A percentile compares a stretch with the other conserved stretches of the same genome.
phyloP scores from a whole-genome alignment of 495 filamentous ascomycete genomes.

The Penicillium canescens region DNA sequence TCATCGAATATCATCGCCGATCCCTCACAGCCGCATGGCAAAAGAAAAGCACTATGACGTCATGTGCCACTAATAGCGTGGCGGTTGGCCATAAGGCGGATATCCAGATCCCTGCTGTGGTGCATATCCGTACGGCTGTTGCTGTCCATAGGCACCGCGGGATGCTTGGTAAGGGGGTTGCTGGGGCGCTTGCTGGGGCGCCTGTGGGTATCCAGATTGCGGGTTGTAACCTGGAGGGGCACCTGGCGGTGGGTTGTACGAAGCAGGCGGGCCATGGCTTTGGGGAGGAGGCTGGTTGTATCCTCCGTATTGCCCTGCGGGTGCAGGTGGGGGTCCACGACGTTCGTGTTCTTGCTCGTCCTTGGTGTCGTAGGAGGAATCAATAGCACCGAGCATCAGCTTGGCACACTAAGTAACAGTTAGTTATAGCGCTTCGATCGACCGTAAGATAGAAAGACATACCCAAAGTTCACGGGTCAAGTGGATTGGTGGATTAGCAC shows the following conservation, averaged over 20 bases:
- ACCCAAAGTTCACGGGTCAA: conserved; percentile 69
- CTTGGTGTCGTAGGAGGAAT: conserved; percentile 64
- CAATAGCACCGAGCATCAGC: conserved; percentile 70
- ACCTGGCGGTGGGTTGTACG: conserved; percentile 3
- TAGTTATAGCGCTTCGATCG: not conserved
- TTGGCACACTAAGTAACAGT: conserved; percentile 54
- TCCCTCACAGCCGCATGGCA: not conserved
- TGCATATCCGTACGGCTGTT: conserved; percentile 20
- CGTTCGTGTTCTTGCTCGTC: conserved; percentile 52
- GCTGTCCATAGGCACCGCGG: conserved; percentile 25
- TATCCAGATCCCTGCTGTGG: conserved; percentile 15
- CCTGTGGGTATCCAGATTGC: conserved; percentile 5
- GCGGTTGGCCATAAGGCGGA: conserved; percentile 15
- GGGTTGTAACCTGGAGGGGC: conserved; percentile 7
- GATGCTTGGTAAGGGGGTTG: conserved; percentile 12
- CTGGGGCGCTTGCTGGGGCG: conserved; percentile 12
- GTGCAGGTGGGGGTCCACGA: conserved; percentile 12
- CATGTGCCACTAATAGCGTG: conserved; percentile 29
- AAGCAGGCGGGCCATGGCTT: conserved; percentile 4
- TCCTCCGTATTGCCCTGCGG: conserved; percentile 2
- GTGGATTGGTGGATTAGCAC: conserved; percentile 52
- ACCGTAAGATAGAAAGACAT: conserved; percentile 9
- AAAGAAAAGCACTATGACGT: conserved; percentile 8
- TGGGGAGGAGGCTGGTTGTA: conserved; percentile 21
- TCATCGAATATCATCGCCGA: not conserved